Percentiles rank a stretch among this genome's conserved stretches.
phyloP scores from a whole-genome alignment of 1,284 basidiomycete genomes.

The Ceratobasidium sp. region DNA sequence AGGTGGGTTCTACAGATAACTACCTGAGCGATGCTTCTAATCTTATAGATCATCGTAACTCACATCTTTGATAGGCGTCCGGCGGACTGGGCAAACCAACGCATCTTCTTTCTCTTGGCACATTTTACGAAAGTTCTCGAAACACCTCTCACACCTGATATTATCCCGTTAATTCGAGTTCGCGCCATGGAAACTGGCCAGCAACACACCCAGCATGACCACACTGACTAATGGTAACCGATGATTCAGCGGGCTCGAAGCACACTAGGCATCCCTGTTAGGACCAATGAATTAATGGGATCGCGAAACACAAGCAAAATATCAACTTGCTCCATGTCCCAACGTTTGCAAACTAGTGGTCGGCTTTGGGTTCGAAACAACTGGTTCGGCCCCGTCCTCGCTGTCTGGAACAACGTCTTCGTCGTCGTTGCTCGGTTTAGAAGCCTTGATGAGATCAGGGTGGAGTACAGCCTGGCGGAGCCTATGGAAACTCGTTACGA shows the following conservation, averaged over 20 bases:
- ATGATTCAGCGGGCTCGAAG: constrained; percentile 77
- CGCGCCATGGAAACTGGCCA: constrained; percentile 3
- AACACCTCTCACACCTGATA: constrained; percentile 84
- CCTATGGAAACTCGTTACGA: constrained; percentile 58
- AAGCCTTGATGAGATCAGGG: constrained; percentile 74
- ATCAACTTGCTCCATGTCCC: neutral
- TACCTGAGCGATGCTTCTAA: neutral
- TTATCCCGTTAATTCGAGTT: neutral
- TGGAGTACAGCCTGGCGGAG: constrained; percentile 89
- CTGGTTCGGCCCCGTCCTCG: constrained; percentile 54
- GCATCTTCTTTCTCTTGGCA: constrained; percentile 76
- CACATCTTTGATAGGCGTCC: constrained; percentile 75
- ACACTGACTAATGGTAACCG: constrained; percentile 79
- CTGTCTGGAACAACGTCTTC: constrained; percentile 58
- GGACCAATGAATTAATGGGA: constrained; percentile 49
- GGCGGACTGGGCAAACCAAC: constrained; percentile 79
- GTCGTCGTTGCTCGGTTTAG: constrained; percentile 53
- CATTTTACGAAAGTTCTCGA: constrained; percentile 74
- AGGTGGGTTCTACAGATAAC: constrained; percentile 65
- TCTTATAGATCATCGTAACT: constrained; percentile 59
- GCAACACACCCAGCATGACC: constrained; percentile 79
- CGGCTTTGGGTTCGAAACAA: constrained; percentile 32
- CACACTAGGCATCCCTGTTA: constrained; percentile 84
- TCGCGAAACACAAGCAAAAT: constrained; percentile 54
- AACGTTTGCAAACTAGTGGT: neutral